These are phyloP conservation scores for Adenanthera pavonina DNA, from an alignment of 306 rosid genomes.

Conservation along the genomic window DNA sequence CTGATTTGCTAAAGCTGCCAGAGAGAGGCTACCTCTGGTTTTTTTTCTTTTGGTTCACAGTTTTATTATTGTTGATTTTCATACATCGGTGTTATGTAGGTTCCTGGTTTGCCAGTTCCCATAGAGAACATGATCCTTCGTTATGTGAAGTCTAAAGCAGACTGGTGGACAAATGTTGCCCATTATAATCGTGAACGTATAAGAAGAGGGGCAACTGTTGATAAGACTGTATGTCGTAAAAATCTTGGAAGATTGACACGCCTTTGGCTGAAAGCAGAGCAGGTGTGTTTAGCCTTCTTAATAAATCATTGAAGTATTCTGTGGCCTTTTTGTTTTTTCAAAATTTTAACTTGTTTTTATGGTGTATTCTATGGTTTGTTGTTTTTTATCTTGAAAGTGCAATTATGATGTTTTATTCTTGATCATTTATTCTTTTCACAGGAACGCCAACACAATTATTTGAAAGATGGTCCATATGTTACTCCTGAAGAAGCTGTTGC, in stretches of 20 bases:
- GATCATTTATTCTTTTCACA: slow-evolving; percentile 37
- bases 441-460: slow-evolving; percentile 98
- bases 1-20: neutral
- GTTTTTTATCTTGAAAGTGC: neutral
- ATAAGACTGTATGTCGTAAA: slow-evolving; percentile 96
- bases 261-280: slow-evolving; percentile 97
- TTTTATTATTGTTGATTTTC: slow-evolving; percentile 24
- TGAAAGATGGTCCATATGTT: slow-evolving; percentile 99
- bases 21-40: neutral
- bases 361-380: neutral
- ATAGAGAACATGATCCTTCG: slow-evolving; percentile 99
- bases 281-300: slow-evolving; percentile 54
- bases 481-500: slow-evolving; percentile 99
- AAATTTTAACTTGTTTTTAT: neutral
- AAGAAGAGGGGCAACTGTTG: slow-evolving; percentile 99
- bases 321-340: neutral
- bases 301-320: neutral
- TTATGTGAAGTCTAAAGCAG: slow-evolving; percentile 97
- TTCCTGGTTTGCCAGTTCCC: slow-evolving; percentile 98
- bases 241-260: slow-evolving; percentile 98
- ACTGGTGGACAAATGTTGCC: slow-evolving; percentile 99
- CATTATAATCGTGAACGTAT: slow-evolving; percentile 98
- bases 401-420: neutral
- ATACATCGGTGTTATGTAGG: slow-evolving; percentile 47
- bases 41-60: neutral